Percentiles rank a stretch among this genome's conserved stretches.
phyloP scores from a whole-genome alignment of 805 yeast genomes.

The Hagleromyces aurorensis region DNA sequence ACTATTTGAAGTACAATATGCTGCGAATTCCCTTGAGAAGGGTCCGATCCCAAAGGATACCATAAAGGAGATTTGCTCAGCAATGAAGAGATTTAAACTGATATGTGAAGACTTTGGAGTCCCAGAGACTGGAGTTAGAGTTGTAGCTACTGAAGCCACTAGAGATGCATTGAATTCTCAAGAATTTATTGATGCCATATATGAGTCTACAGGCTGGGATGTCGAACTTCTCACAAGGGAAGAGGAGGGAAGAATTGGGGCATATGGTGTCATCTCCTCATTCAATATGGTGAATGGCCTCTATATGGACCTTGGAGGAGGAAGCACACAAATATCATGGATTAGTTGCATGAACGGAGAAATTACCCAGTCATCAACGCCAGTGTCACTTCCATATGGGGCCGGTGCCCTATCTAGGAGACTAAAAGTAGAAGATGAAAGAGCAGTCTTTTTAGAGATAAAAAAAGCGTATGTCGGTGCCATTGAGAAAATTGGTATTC shows the following conservation, averaged over 20 bases:
- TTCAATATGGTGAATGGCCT: conserved; percentile 59
- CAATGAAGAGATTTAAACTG: conserved; percentile 58
- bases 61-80: conserved; percentile 50
- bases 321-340: conserved; percentile 65
- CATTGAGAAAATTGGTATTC: conserved; percentile 43
- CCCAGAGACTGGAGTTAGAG: conserved; percentile 47
- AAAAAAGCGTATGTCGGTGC: conserved; percentile 43
- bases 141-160: conserved; percentile 70
- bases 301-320: conserved; percentile 70
- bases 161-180: conserved; percentile 59
- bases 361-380: conserved; percentile 44
- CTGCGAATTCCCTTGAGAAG: conserved; percentile 33
- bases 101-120: conserved; percentile 74
- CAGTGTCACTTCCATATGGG: conserved; percentile 65
- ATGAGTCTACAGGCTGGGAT: conserved; percentile 56
- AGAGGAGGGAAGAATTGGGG: conserved; percentile 61
- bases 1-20: conserved; percentile 52
- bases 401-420: conserved; percentile 60
- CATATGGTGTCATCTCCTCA: conserved; percentile 69
- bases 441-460: conserved; percentile 45
- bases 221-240: conserved; percentile 52
- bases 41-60: conserved; percentile 51
- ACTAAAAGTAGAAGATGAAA: conserved; percentile 42
- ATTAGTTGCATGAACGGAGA: conserved; percentile 49
- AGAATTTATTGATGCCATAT: conserved; percentile 49